A percentile compares a stretch with the other conserved stretches of the same genome.
Conservation (phyloP, 352 stramenopile genomes). For the Globisporangium canariense region DNA sequence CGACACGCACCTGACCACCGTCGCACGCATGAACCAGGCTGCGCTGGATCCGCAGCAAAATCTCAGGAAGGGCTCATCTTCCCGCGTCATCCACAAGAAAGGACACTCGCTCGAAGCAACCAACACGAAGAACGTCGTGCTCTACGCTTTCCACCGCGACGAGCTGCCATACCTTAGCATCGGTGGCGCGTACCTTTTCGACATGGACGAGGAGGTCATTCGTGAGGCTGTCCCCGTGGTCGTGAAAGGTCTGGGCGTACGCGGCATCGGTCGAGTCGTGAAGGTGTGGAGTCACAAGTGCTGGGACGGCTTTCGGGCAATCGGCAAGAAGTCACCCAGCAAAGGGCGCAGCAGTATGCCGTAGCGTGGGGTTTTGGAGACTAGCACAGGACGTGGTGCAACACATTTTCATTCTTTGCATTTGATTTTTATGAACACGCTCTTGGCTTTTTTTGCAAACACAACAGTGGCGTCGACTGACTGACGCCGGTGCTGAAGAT, state of each 20-base stretch:
- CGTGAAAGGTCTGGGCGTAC: conserved; percentile 52
- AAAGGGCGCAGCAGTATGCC: conserved; percentile 12
- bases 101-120: conserved; percentile 15
- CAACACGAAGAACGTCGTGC: conserved; percentile 23
- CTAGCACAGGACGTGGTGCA: neutral
- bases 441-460: neutral
- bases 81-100: neutral
- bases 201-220: conserved; percentile 27
- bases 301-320: conserved; percentile 9
- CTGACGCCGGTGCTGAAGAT: neutral
- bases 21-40: conserved; percentile 30
- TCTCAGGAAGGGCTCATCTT: conserved; percentile 3
- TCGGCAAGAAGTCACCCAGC: conserved; percentile 9
- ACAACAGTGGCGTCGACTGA: neutral
- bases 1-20: conserved; percentile 36
- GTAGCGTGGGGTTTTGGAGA: neutral
- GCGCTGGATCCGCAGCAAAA: conserved; percentile 20
- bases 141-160: conserved; percentile 67
- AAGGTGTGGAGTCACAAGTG: conserved; percentile 18
- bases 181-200: conserved; percentile 28
- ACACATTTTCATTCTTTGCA: neutral
- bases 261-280: conserved; percentile 25
- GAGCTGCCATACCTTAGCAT: conserved; percentile 54
- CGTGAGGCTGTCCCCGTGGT: conserved; percentile 32
- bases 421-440: neutral